A percentile compares a stretch with the other conserved stretches of the same genome.
Conservation (phyloP, 192 early-diverging fungal species). For the Geranomyces variabilis region DNA sequence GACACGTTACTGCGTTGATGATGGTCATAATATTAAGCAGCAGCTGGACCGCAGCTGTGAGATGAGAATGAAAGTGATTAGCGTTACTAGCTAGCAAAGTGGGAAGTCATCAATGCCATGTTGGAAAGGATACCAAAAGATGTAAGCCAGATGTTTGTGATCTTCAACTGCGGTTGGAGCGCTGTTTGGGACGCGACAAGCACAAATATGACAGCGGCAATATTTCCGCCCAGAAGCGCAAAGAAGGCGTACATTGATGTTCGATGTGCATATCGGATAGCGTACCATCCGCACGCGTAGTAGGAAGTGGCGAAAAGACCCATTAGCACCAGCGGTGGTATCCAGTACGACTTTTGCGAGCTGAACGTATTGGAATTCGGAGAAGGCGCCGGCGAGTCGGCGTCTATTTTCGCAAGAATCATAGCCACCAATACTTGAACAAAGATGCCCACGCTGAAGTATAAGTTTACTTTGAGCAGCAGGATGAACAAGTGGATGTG, state of each 20-base stretch:
- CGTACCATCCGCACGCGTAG: slow-evolving; percentile 37
- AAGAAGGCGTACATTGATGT: slow-evolving; percentile 34
- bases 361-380: not conserved
- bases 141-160: slow-evolving; percentile 25
- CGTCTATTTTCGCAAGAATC: not conserved
- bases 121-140: slow-evolving; percentile 23
- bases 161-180: not conserved
- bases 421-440: slow-evolving; percentile 20
- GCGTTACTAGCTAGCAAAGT: not conserved
- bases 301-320: slow-evolving; percentile 6
- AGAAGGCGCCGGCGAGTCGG: not conserved
- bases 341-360: not conserved
- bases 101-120: no score
- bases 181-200: slow-evolving; percentile 5
- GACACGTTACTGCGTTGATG: slow-evolving; percentile 19
- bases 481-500: slow-evolving; percentile 48
- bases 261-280: slow-evolving; percentile 28
- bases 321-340: slow-evolving; percentile 35
- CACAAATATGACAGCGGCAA: slow-evolving; percentile 33
- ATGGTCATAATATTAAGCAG: slow-evolving; percentile 33
- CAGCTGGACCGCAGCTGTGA: slow-evolving; percentile 30
- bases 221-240: slow-evolving; percentile 15
- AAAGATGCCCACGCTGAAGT: slow-evolving; percentile 37
- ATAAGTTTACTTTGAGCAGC: slow-evolving; percentile 47
- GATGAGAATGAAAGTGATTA: not conserved